Evolutionary conservation across 192 early-diverging fungal species (phyloP), one percentile per base, ranked within the genome.

Genomic region (Coemansia sp.): DNA sequence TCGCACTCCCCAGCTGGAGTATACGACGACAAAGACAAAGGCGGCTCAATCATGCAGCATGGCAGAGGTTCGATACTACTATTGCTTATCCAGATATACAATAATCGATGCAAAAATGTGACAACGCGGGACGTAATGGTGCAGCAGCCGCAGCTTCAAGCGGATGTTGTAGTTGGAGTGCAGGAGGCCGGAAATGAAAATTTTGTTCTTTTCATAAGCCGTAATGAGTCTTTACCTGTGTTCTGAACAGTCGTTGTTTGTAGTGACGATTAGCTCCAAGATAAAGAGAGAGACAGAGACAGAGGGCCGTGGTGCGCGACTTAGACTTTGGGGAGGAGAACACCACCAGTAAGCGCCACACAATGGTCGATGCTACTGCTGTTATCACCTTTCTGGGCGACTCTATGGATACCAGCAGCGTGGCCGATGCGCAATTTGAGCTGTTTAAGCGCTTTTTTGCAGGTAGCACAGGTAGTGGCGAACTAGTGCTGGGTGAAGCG

Each of bases 31-130:
- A 8, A n/a, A 8, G 8, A 18, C 32, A 1, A 11, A 21, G 1
- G 18, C 17, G 19, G 52, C 17, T n/a, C 32, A 29, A 15, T 17
- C n/a, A 24, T n/a, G 52, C 32, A 17, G 52, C 18, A 17, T 34
- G 32, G 29, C 15, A 2, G n/a, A 35, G 52, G 17, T 29, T 19
- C 33, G 10, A n/a, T 32, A 11, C 15, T 53, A 53, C 52, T 53
- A 53, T 32, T 53, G 17, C 52, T 53, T 19, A 53, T 53, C 52
- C 52, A 53, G 52, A 53, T 53, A 19, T 34, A 17, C 38, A 39
- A 39, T 39, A 39, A 15, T 39, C 38, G 38, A 39, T 39, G 29
- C 3, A 32, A n/a, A 32, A 7, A 32, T 2, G 29, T 32, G 29
- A 32, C 29, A 32, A 32, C 29, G 29, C 29, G 29, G 29, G 34